Evolutionary conservation across 164 flowering plant genomes (phyloP), one percentile per base, ranked within the genome.

Genomic region (Vitis labrusca): DNA sequence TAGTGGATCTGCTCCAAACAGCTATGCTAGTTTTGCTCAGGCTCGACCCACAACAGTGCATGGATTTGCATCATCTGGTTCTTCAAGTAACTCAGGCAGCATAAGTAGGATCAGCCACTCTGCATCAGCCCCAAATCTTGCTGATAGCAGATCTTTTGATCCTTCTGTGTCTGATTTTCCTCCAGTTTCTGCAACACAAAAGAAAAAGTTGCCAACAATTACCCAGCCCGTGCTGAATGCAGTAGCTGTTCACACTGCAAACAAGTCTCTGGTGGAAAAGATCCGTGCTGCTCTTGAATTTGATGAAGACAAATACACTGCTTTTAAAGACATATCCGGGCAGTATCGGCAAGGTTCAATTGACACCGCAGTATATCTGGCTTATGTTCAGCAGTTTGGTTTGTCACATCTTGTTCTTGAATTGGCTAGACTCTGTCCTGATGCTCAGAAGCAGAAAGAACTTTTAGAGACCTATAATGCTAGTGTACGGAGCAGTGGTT

Each of bases 391-490:
- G 74, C 83, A 87, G 72, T 93, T 86, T 81, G 94, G 94, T 27
- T 77, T 93, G 73, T 75, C 86, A 30, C 96, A 95, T 82, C 91
- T 93, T 68, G 83, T 91, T 78, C 80, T 79, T 76, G 98, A 95
- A 63, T 79, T 95, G 77, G 97, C 96, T 63, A 82, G 88, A 27
- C 90, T 95, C 37, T 88, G 86, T 23, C 99, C 98, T 71, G 91
- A 95, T 82, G 17, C 85, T 64, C 78, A 71, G 78, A 93, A 89
- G 79, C 97, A 89, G 85, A 90, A 72, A 74, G 96, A 89, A 72
- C 89, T 93, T 13, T 44, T 93, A 50, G 93, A 91, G 7, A 74
- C 85, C 27, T 82, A 92, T 73, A 90, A 86, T 78, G 78, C 83
- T 47, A 80, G 79, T 68, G 57, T 83, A 68, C 64, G 51, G 59